Base-by-base conservation (phyloP, 2,329 filamentous ascomycete species). In the Colletotrichum viniferum region DNA sequence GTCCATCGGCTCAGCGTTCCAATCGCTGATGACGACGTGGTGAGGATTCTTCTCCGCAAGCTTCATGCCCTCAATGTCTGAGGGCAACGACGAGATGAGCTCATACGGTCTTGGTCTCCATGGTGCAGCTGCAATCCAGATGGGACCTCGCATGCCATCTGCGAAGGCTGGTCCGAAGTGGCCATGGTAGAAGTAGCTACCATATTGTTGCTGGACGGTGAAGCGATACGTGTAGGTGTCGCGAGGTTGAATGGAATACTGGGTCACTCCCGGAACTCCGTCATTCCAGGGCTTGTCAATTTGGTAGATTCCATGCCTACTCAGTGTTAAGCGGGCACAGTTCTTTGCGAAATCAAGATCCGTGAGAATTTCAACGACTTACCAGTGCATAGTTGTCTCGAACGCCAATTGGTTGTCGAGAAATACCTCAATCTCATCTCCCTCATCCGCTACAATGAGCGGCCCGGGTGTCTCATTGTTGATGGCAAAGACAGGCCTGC, bases 121-220 rank as follows among this genome's bases (percentile, higher is more conserved):
- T 18, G 52, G 34, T 18, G 72, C 72, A 4, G 72, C 68, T 12
- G 62, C 72, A 55, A 74, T 74, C 72, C 72, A 74, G 4, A 74
- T 74, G 9, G 72, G 72, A 3, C 72, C 72, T n/a, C 72, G 72
- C 72, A 74, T 74, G 24, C 72, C 72, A 56, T 74, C 72, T n/a
- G 72, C 68, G 26, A 74, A 72, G 2, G 72, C 72, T 24, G 72
- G 68, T 0, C 68, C 72, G 4, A 74, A 71, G 34, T 74, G 68
- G 7, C 68, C 68, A 32, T 74, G 72, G 30, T 72, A 72, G 55
- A 74, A 74, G 13, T 74, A 71, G 55, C 72, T 74, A 3, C 72
- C 61, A 28, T 74, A 74, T 28, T 74, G 72, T 16, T 67, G 68
- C 14, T 74, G 72, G 8, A 74, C 38, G 3, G 62, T 72, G 55